phyloP scores from a whole-genome alignment of 1,284 basidiomycete genomes.

The Wolfiporia cocos region DNA sequence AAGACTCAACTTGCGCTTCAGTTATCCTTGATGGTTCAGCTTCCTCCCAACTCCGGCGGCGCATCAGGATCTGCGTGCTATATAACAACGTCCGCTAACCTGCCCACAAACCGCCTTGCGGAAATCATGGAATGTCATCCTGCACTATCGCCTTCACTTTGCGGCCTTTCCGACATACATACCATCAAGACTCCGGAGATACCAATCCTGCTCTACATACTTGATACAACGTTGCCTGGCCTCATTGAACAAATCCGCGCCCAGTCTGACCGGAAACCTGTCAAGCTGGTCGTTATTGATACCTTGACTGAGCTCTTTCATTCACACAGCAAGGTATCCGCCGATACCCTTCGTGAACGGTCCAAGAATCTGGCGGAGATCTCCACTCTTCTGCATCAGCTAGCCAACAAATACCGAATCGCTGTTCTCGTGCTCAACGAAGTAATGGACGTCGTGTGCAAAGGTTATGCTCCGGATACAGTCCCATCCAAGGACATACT shows the following conservation, averaged over 20 bases:
- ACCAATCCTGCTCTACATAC: slow-evolving; percentile 58
- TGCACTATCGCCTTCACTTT: slow-evolving; percentile 36
- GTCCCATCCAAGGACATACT: slow-evolving; percentile 33
- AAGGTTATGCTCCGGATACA: slow-evolving; percentile 17
- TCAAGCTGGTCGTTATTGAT: slow-evolving; percentile 76
- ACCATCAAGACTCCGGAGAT: slow-evolving; percentile 55
- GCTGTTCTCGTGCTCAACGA: slow-evolving; percentile 85
- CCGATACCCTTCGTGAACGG: slow-evolving; percentile 58
- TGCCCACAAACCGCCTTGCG: slow-evolving; percentile 62
- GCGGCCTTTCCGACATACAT: slow-evolving; percentile 62
- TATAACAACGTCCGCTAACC: slow-evolving; percentile 66
- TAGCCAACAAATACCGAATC: slow-evolving; percentile 58
- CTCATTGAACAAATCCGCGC: slow-evolving; percentile 38
- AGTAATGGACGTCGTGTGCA: slow-evolving; percentile 70
- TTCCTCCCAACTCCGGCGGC: slow-evolving; percentile 47
- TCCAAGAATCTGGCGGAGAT: slow-evolving; percentile 65
- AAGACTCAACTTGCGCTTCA: slow-evolving; percentile 86
- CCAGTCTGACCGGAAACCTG: slow-evolving; percentile 36
- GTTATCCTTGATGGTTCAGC: slow-evolving; percentile 69
- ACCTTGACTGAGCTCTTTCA: slow-evolving; percentile 80
- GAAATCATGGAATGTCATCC: slow-evolving; percentile 51
- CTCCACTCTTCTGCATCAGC: slow-evolving; percentile 57
- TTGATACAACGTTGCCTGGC: slow-evolving; percentile 58
- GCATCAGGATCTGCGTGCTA: slow-evolving; percentile 63
- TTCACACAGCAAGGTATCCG: slow-evolving; percentile 45